A percentile compares a stretch with the other conserved stretches of the same genome.
phyloP scores from a whole-genome alignment of 139 green algal species.

The Chlorella sp. region DNA sequence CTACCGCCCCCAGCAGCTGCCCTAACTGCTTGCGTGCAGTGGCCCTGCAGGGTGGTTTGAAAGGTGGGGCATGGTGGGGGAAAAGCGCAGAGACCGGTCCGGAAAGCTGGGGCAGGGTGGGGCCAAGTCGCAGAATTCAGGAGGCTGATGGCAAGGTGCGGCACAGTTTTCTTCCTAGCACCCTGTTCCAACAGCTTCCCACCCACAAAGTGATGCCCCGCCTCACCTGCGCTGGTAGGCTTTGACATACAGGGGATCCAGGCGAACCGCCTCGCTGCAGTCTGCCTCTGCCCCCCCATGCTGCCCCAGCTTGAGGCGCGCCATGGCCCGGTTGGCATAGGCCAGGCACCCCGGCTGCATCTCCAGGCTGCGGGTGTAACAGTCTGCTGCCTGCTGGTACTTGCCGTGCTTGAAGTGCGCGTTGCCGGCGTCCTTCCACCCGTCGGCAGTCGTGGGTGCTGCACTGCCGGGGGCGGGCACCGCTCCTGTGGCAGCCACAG shows the following conservation, averaged over 20 bases:
- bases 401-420: conserved; percentile 69
- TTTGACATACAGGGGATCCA: conserved; percentile 77
- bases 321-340: conserved; percentile 78
- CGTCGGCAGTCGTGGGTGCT: conserved; percentile 52
- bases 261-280: conserved; percentile 60
- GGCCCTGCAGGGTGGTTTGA: conserved; percentile 41
- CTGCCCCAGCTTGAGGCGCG: conserved; percentile 64
- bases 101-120: too few relatives aligned
- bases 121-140: too few relatives aligned
- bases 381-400: conserved; percentile 58
- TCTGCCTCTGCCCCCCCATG: conserved; percentile 64
- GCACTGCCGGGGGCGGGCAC: neutral
- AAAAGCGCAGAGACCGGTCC: neutral
- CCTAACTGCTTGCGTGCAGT: conserved; percentile 61
- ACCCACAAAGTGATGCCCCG: neutral
- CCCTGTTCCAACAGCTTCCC: too few relatives aligned
- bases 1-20: conserved; percentile 51
- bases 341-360: conserved; percentile 58
- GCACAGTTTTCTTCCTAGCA: too few relatives aligned
- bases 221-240: conserved; percentile 47
- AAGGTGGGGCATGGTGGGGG: neutral
- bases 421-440: conserved; percentile 72
- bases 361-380: conserved; percentile 65
- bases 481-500: neutral
- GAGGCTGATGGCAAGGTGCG: too few relatives aligned